Percentiles rank a stretch among this genome's conserved stretches.
phyloP scores from a whole-genome alignment of 2,329 filamentous ascomycete species.

The Verticillium nubilum region DNA sequence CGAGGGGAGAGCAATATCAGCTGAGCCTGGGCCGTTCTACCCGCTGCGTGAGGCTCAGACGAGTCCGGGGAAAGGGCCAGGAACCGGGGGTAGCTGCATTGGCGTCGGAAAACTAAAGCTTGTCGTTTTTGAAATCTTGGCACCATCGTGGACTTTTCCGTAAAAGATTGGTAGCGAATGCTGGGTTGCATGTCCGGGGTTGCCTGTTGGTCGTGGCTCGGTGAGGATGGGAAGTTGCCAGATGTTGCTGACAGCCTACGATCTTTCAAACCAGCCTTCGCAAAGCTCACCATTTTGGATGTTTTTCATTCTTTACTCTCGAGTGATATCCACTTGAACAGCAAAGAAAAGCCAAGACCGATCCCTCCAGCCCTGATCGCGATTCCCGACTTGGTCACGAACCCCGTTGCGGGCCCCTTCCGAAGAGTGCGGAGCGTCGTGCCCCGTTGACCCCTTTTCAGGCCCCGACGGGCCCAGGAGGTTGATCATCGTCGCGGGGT shows the following conservation, averaged over 20 bases:
- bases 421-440: neutral
- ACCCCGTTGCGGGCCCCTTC: neutral
- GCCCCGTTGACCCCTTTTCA: neutral
- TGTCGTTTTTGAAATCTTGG: neutral
- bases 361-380: neutral
- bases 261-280: too few species aligned
- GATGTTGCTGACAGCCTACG: neutral
- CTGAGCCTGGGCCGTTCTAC: neutral
- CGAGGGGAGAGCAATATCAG: neutral
- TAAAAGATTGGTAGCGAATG: neutral
- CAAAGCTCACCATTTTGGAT: too few species aligned
- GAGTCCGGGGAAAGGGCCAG: neutral
- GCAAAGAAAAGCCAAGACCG: neutral
- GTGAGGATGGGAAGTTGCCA: neutral
- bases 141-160: neutral
- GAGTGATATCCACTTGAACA: too few species aligned
- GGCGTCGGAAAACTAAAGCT: neutral
- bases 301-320: too few species aligned
- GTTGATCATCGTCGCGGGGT: neutral
- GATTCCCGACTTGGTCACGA: neutral
- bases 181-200: too few species aligned
- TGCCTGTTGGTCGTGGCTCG: neutral
- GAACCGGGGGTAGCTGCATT: neutral
- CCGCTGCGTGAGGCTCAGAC: neutral
- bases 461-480: neutral